A percentile compares a stretch with the other conserved stretches of the same genome.
These are phyloP conservation scores for Dictyostelium citrinum DNA, from an alignment of 78 protist genomes.

Conservation along the genomic window DNA sequence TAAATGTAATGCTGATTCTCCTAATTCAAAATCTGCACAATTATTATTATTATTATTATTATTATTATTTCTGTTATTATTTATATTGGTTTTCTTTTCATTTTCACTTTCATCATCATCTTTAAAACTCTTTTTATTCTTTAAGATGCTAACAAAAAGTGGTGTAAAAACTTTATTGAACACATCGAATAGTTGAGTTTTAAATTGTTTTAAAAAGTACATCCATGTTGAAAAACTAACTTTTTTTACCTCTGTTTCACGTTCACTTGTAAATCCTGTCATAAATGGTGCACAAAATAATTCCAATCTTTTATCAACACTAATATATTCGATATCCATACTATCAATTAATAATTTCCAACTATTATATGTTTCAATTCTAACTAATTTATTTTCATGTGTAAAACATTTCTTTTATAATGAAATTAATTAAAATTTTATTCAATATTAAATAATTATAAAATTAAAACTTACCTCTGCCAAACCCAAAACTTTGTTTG, in stretches of 20 bases:
- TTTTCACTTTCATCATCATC: neutral
- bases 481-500: neutral
- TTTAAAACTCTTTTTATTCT: neutral
- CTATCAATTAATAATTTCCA: constrained; percentile 64
- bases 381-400: neutral
- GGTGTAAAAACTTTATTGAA: neutral
- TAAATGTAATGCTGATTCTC: neutral
- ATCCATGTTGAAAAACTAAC: constrained; percentile 39
- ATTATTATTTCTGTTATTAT: neutral
- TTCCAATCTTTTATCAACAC: constrained; percentile 2
- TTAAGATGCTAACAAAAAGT: neutral
- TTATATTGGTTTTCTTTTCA: neutral
- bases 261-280: neutral
- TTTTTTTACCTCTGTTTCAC: neutral
- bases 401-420: constrained; percentile 35
- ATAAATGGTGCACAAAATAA: constrained; percentile 10
- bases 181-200: neutral
- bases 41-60: neutral
- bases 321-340: neutral
- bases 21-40: neutral
- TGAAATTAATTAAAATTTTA: too few relatives aligned
- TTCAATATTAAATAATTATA: too few relatives aligned
- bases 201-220: constrained; percentile 2
- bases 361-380: constrained; percentile 6
- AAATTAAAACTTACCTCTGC: constrained; percentile 73